Evolutionary conservation across 2,329 filamentous ascomycete species (phyloP).

Genomic region (Penicillium brevicompactum): DNA sequence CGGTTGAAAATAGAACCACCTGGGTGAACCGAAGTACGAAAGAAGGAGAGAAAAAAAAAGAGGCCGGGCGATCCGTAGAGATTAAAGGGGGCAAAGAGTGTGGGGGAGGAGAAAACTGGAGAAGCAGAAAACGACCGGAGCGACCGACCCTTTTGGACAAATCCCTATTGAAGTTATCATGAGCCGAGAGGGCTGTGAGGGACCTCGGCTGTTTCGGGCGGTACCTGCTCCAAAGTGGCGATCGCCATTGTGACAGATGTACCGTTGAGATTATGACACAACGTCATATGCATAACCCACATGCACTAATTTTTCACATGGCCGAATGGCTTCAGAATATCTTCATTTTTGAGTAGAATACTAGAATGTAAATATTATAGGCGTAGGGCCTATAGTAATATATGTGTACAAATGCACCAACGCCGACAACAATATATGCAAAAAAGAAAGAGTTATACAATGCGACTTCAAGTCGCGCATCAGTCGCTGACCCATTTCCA

Average conservation of each 20-base stretch:
- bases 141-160: conserved; percentile 16
- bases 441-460: neutral
- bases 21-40: neutral
- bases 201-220: conserved; percentile 20
- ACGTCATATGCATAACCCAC: conserved; percentile 17
- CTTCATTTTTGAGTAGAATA: neutral
- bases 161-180: conserved; percentile 8
- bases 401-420: neutral
- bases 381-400: neutral
- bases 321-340: neutral
- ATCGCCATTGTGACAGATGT: conserved; percentile 9
- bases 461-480: neutral
- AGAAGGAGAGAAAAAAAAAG: conserved; percentile 31
- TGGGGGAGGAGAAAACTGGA: conserved; percentile 17
- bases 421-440: neutral
- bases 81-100: conserved; percentile 13
- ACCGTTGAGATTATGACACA: conserved; percentile 5
- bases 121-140: conserved; percentile 20
- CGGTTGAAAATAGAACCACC: neutral
- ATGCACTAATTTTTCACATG: conserved; percentile 21
- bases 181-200: conserved; percentile 4
- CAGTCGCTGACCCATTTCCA: conserved; percentile 26
- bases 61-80: conserved; percentile 2
- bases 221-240: conserved; percentile 10
- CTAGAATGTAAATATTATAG: neutral